phyloP scores from a whole-genome alignment of 2,329 filamentous ascomycete species.

The Pseudopithomyces chartarum region DNA sequence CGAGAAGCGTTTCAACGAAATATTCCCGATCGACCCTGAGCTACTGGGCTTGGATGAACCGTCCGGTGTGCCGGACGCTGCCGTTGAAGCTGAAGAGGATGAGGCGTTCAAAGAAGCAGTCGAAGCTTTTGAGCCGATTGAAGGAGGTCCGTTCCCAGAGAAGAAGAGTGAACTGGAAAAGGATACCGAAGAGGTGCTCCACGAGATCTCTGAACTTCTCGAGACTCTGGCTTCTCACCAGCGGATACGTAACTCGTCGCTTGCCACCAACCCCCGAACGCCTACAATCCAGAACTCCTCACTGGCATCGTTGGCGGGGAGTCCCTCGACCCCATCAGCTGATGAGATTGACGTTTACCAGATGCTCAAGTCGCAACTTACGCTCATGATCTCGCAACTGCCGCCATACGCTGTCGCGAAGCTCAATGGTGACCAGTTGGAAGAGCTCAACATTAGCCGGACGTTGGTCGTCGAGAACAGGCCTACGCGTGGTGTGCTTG shows the following conservation, averaged over 20 bases:
- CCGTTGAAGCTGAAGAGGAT: slow-evolving; percentile 34
- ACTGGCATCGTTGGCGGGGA: slow-evolving; percentile 59
- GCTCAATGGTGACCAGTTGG: slow-evolving; percentile 83
- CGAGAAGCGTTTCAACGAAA: slow-evolving; percentile 66
- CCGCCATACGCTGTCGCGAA: slow-evolving; percentile 87
- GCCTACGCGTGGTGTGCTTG: slow-evolving; percentile 78
- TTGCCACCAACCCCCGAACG: slow-evolving; percentile 69
- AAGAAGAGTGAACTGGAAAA: slow-evolving; percentile 58
- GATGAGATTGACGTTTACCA: slow-evolving; percentile 68
- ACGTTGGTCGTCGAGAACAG: slow-evolving; percentile 75
- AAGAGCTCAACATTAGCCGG: slow-evolving; percentile 79
- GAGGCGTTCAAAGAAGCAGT: slow-evolving; percentile 45
- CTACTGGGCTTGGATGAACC: slow-evolving; percentile 45
- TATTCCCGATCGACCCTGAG: slow-evolving; percentile 61
- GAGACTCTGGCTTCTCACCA: slow-evolving; percentile 79
- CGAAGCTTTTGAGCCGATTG: slow-evolving; percentile 42
- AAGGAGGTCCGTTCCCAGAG: slow-evolving; percentile 26
- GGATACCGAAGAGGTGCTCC: slow-evolving; percentile 70
- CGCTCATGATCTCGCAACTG: slow-evolving; percentile 73
- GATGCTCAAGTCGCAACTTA: slow-evolving; percentile 74
- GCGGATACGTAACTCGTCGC: slow-evolving; percentile 73
- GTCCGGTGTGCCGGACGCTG: slow-evolving; percentile 44
- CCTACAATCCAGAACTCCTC: slow-evolving; percentile 70
- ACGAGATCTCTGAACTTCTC: slow-evolving; percentile 75
- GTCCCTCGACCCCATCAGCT: slow-evolving; percentile 67